phyloP scores from a whole-genome alignment of 2,329 filamentous ascomycete genomes.

The Calonectria hongkongensis region DNA sequence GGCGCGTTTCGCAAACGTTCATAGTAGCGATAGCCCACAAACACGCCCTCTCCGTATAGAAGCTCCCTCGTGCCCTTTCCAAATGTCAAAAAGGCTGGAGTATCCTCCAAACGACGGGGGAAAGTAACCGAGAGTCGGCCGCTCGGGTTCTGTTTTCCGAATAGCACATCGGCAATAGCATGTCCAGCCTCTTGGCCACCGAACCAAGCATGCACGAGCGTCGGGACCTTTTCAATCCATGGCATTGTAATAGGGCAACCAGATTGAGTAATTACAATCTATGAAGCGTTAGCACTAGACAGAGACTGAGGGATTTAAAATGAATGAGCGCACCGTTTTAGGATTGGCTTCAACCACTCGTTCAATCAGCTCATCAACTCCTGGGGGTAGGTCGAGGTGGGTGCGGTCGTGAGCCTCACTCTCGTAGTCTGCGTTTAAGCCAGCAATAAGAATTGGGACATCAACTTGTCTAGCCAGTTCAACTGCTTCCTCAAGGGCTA shows the following conservation, averaged over 20 bases:
- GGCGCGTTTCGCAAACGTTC: slow-evolving; percentile 76
- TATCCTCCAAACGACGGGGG: slow-evolving; percentile 76
- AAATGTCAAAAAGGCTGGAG: slow-evolving; percentile 82
- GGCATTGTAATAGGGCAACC: slow-evolving; percentile 70
- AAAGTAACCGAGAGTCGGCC: slow-evolving; percentile 80
- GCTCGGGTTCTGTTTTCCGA: slow-evolving; percentile 76
- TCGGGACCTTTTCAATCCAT: slow-evolving; percentile 65
- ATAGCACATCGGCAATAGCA: slow-evolving; percentile 77
- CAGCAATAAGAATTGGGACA: slow-evolving; percentile 72
- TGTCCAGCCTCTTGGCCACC: slow-evolving; percentile 81
- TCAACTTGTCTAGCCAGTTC: slow-evolving; percentile 72
- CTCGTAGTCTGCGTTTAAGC: slow-evolving; percentile 69
- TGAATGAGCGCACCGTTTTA: slow-evolving; percentile 70
- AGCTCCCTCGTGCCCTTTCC: slow-evolving; percentile 79
- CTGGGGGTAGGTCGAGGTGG: slow-evolving; percentile 78
- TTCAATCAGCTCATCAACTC: slow-evolving; percentile 74
- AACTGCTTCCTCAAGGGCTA: slow-evolving; percentile 40
- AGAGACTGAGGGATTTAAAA: background rate
- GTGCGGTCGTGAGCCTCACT: slow-evolving; percentile 79
- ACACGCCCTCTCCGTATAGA: slow-evolving; percentile 81
- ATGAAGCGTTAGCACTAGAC: background rate
- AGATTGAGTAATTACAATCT: slow-evolving; percentile 50
- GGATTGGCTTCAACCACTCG: slow-evolving; percentile 74
- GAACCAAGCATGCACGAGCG: slow-evolving; percentile 78
- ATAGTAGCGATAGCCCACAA: slow-evolving; percentile 80